Conservation (phyloP, 1,284 basidiomycete species). For the Cronartium quercuum region DNA sequence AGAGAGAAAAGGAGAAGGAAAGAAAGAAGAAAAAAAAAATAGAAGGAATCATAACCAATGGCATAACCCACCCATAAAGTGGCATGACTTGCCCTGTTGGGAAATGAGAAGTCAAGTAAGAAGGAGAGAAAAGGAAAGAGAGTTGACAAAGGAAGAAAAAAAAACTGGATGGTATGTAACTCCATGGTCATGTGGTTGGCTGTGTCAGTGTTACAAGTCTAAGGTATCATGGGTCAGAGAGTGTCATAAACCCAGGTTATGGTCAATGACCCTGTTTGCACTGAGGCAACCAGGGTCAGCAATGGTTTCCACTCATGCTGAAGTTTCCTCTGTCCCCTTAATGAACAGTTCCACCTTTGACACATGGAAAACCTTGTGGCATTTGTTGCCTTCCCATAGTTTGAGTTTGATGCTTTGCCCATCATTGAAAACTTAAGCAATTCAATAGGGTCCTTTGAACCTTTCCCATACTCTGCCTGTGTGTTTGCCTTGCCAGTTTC, state of each 20-base stretch:
- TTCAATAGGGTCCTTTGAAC: not conserved
- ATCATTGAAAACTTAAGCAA: constrained; percentile 1
- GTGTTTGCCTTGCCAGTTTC: not conserved
- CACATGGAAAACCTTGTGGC: constrained; percentile 14
- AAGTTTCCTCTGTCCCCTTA: too few relatives aligned
- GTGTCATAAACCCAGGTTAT: not conserved
- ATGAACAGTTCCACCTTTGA: constrained; percentile 11
- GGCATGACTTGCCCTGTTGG: too few relatives aligned
- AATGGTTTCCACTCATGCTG: too few relatives aligned
- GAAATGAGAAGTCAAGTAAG: not conserved
- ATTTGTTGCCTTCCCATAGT: not conserved
- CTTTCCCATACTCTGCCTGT: not conserved
- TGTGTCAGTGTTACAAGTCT: not conserved
- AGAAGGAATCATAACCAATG: not conserved
- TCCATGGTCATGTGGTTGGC: not conserved
- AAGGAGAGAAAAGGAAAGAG: not conserved
- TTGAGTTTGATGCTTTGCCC: constrained; percentile 8
- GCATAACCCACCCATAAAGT: too few relatives aligned
- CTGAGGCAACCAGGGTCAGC: too few relatives aligned
- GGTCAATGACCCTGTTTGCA: not conserved
- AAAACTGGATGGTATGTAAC: not conserved
- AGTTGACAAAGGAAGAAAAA: not conserved
- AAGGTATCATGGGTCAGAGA: not conserved
- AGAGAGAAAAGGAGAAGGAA: not conserved
- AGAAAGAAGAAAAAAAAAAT: not conserved